These are phyloP conservation scores for Iris macrosiphon DNA, from an alignment of 106 monocot species.

Conservation along the genomic window DNA sequence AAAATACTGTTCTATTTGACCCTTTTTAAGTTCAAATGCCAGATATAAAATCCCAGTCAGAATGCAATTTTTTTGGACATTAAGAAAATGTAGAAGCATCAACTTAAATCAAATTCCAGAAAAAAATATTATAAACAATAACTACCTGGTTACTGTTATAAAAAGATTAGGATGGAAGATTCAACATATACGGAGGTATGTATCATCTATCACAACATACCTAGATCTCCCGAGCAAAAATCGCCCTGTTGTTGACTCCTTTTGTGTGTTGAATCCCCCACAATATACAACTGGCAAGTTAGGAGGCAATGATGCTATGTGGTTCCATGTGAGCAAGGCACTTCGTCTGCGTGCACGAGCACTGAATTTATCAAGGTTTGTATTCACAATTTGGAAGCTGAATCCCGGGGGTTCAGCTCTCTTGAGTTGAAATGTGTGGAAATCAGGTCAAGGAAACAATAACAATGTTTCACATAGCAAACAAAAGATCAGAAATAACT, in stretches of 20 bases:
- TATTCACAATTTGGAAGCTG: conserved; percentile 92
- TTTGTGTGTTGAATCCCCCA: conserved; percentile 93
- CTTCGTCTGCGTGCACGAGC: conserved; percentile 86
- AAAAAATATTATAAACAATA: not conserved
- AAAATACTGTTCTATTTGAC: no score
- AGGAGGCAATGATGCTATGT: conserved; percentile 93
- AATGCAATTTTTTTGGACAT: no score
- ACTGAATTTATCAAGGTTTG: conserved; percentile 79
- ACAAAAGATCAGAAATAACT: not conserved
- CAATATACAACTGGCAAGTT: conserved; percentile 84
- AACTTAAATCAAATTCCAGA: not conserved
- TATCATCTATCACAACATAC: conserved; percentile 22
- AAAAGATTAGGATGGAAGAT: not conserved
- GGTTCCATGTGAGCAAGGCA: conserved; percentile 96
- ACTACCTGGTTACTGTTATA: no score
- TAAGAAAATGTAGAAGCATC: no score
- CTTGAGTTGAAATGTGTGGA: conserved; percentile 96
- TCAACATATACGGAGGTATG: not conserved
- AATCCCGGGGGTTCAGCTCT: conserved; percentile 86
- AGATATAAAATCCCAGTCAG: no score
- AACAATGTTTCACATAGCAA: not conserved
- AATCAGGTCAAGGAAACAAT: conserved; percentile 61
- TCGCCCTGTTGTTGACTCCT: conserved; percentile 93
- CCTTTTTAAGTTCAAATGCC: no score
- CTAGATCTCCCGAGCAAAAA: conserved; percentile 96